Evolutionary conservation across 2,329 filamentous ascomycete species (phyloP), one percentile per base, ranked within the genome.

Genomic region (Cadophora gregata): DNA sequence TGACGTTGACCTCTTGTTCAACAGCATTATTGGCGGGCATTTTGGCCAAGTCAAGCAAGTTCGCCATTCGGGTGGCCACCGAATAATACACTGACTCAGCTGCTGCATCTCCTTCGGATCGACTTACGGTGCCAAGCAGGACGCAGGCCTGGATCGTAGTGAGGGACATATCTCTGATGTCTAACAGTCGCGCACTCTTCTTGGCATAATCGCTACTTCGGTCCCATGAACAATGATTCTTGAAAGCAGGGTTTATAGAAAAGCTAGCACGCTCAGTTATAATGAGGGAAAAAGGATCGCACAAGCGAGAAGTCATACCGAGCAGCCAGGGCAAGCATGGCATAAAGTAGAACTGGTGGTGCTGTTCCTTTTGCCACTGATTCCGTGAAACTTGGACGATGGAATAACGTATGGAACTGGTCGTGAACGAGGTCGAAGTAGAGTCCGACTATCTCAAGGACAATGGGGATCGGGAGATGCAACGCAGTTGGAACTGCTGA

Each of bases 341-440:
- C 69, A 65, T 66, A 68, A 47, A 73, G 36, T 48, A 72, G 36
- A 27, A 70, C 68, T 38, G 55, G 65, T 6, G 68, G 70, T 47
- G 65, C 66, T 21, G 14, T 56, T 3, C 67, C 67, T 36, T 62
- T 36, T 27, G 42, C 14, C 2, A 72, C 64, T 50, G 70, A 62
- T 36, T 65, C 65, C 19, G 67, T 63, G 25, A 73, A 68, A 33
- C 55, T 69, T n/a, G 69, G 68, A 25, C 68, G 61, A 48, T 73
- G 71, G n/a, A 73, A 73, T 19, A 73, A 38, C 14, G 65, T 67
- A 59, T 73, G 71, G 25, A 72, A 72, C 47, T 72, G 69, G 45
- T 72, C 71, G 58, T 73, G 71, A 14, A 72, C 69, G 36, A 69
- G 66, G 51, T 72, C 70, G 60, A 73, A 73, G 62, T 73, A 73